Evolutionary conservation across 306 rosid species (phyloP), one percentile per base, ranked within the genome.

Genomic region (Fagus crenata): DNA sequence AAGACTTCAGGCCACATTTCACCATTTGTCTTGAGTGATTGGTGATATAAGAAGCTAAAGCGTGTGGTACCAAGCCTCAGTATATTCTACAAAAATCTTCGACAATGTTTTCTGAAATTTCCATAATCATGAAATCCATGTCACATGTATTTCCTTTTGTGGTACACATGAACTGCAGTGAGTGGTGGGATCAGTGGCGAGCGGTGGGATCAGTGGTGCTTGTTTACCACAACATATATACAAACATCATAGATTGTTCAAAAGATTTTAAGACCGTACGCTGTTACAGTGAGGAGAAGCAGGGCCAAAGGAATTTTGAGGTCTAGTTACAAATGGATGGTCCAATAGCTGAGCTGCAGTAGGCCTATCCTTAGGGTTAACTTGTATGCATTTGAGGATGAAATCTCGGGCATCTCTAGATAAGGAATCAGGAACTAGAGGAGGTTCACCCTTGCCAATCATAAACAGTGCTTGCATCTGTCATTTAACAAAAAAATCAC

Each of bases 251-350:
- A 22, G 65, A 59, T 59, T 59, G 65, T 9, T 59, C 65, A 59
- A 1, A 59, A 28, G 51, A 31, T 77, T 78, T 73, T 56, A 80
- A 37, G 75, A 81, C 65, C 42, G 28, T 32, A 77, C 22, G 49
- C 67, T 69, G 22, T 72, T 81, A 22, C 28, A 22, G 18, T 43
- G 75, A 1, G 86, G 84, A 76, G 88, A 82, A 72, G 79, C 54
- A 59, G 75, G 86, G 76, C 86, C 80, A 14, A 72, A 67, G 54
- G 88, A 83, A 67, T 81, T 78, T 11, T 75, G 75, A 71, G 84
- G 82, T 74, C 86, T 86, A 72, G 76, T 83, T 53, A 88, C 75
- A 81, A 88, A 88, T 67, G 89, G 78, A 83, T 88, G 89, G 54
- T 83, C 49, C 73, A 83, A 71, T 72, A 88, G 75, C 78, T 79